Evolutionary conservation across 805 yeast genomes (phyloP).

Genomic region (Kuraishia cidri): DNA sequence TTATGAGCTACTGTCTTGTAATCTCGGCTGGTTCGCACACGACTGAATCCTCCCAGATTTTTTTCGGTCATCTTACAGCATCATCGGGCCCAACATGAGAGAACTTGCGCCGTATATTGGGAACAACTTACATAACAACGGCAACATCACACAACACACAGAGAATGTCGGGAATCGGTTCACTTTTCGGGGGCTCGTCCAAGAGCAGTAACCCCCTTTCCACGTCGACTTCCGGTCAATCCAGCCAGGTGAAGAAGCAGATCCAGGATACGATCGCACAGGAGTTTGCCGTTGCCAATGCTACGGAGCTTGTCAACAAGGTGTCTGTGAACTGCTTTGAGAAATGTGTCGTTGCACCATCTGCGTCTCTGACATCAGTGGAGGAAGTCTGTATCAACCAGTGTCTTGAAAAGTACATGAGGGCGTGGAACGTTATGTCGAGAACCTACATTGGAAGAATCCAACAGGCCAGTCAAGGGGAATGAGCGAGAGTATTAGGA

Average conservation of each 20-base stretch:
- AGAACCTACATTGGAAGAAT: conserved; percentile 70
- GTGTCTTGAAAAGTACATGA: conserved; percentile 83
- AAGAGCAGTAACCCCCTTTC: conserved; percentile 1
- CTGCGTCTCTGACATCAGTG: conserved; percentile 30
- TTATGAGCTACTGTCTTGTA: too few relatives aligned
- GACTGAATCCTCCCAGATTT: too few relatives aligned
- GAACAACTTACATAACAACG: too few relatives aligned
- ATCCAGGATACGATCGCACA: conserved; percentile 64
- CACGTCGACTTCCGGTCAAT: conserved; percentile 7
- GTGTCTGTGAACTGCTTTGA: conserved; percentile 83
- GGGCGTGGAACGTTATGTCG: conserved; percentile 83
- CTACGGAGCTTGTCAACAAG: conserved; percentile 77
- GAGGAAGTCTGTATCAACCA: conserved; percentile 66
- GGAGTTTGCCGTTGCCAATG: conserved; percentile 88
- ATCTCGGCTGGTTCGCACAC: too few relatives aligned
- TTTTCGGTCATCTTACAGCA: too few relatives aligned
- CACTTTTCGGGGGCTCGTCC: conserved; percentile 2
- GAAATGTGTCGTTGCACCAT: conserved; percentile 63
- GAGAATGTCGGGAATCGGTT: conserved; percentile 3
- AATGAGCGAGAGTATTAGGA: too few relatives aligned
- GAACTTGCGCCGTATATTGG: too few relatives aligned
- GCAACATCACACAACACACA: too few relatives aligned
- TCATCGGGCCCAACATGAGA: too few relatives aligned
- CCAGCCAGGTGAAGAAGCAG: conserved; percentile 46
- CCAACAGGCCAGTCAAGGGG: conserved; percentile 35